A percentile compares a stretch with the other conserved stretches of the same genome.
phyloP scores from a whole-genome alignment of 75 land plant species.

The Pinus taeda region DNA sequence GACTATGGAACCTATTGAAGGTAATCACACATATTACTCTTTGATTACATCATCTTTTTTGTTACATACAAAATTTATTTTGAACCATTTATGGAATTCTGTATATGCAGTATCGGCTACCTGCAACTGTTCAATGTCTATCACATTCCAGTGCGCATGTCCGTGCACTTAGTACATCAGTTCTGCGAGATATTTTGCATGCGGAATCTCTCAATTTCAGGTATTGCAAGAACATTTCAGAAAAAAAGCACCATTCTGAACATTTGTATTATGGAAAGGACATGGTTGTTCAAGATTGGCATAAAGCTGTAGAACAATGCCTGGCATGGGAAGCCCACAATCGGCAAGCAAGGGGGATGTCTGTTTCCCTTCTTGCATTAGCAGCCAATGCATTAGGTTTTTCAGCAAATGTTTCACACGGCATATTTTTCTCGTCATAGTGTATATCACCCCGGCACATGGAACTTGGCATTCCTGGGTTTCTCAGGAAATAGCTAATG shows the following conservation, averaged over 20 bases:
- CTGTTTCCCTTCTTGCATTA: conserved; percentile 39
- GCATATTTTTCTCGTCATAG: too few relatives aligned
- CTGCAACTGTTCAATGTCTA: conserved; percentile 79
- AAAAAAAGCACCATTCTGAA: conserved; percentile 16
- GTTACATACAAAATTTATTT: not conserved
- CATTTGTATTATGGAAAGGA: conserved; percentile 20
- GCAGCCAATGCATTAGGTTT: conserved; percentile 82
- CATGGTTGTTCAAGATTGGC: conserved; percentile 46
- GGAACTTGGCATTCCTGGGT: too few relatives aligned
- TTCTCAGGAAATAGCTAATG: too few relatives aligned
- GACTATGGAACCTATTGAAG: conserved; percentile 68
- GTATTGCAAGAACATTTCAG: conserved; percentile 11
- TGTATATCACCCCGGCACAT: too few relatives aligned
- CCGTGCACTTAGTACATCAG: conserved; percentile 78
- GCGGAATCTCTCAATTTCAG: conserved; percentile 22
- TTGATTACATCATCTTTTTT: not conserved
- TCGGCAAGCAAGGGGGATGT: conserved; percentile 45
- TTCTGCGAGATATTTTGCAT: conserved; percentile 60
- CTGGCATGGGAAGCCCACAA: conserved; percentile 70
- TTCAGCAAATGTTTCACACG: not conserved
- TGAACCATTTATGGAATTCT: not conserved
- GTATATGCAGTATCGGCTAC: conserved; percentile 69
- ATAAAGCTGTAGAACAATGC: conserved; percentile 61
- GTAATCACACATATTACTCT: conserved; percentile 15
- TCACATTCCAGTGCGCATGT: conserved; percentile 94